These are phyloP conservation scores for Ulota crispa DNA, from an alignment of 225 moss, liverwort and hornwort genomes.

Conservation along the genomic window DNA sequence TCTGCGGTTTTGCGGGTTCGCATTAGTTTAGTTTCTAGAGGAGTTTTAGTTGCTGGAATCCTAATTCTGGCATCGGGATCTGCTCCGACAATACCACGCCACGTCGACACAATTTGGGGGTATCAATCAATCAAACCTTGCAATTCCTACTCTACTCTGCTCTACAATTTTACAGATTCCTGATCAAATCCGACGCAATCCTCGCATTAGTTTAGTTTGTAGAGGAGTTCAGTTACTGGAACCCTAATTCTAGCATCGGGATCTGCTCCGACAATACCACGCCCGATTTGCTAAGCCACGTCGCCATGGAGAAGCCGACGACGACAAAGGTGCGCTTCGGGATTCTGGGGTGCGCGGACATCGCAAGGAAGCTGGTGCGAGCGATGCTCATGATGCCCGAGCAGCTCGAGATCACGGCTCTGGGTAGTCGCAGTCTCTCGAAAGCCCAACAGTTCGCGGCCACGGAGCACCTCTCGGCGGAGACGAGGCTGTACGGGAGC, in stretches of 20 bases:
- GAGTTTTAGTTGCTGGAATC: too few species aligned
- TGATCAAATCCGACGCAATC: too few species aligned
- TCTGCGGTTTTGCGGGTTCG: too few species aligned
- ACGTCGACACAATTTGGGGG: too few species aligned
- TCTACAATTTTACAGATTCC: too few species aligned
- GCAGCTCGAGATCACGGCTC: constrained; percentile 22
- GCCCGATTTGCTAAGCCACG: not conserved
- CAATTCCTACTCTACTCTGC: too few species aligned
- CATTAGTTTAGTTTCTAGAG: not conserved
- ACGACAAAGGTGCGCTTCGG: constrained; percentile 38
- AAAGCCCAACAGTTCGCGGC: constrained; percentile 39
- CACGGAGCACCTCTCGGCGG: constrained; percentile 14
- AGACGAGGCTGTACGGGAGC: constrained; percentile 42
- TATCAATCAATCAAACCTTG: too few species aligned
- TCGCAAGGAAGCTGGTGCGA: constrained; percentile 49
- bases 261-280: not conserved
- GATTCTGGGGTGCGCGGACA: constrained; percentile 50
- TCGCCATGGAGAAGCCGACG: constrained; percentile 3
- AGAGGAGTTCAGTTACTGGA: too few species aligned
- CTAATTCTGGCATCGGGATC: too few species aligned
- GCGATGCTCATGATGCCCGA: constrained; percentile 38
- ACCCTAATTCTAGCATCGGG: too few species aligned
- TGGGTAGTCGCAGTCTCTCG: constrained; percentile 42
- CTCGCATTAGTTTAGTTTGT: too few species aligned
- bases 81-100: too few species aligned